A percentile compares a stretch with the other conserved stretches of the same genome.
These are phyloP conservation scores for Xylaria palmicola DNA, from an alignment of 495 filamentous ascomycete species.

Conservation along the genomic window DNA sequence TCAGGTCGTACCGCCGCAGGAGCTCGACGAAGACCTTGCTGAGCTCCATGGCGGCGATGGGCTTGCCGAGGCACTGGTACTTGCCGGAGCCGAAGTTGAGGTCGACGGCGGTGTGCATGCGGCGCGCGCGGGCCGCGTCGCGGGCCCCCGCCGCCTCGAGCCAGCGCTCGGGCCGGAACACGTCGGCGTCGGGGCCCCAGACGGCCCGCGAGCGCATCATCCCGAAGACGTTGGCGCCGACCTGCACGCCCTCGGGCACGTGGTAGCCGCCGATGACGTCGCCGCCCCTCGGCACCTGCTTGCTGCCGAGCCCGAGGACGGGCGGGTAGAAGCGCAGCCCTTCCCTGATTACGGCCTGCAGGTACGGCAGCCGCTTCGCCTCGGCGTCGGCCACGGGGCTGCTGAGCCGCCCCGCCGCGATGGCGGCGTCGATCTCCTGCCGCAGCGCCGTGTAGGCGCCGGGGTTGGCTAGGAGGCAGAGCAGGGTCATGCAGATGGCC, in stretches of 20 bases:
- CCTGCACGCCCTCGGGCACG: slow-evolving; percentile 58
- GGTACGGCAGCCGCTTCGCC: slow-evolving; percentile 42
- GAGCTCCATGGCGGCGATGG: slow-evolving; percentile 44
- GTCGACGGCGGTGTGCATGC: slow-evolving; percentile 35
- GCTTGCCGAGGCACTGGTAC: slow-evolving; percentile 40
- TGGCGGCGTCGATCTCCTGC: slow-evolving; percentile 50
- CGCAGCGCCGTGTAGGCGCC: slow-evolving; percentile 51
- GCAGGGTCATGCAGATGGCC: slow-evolving; percentile 53
- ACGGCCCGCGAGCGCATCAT: slow-evolving; percentile 33
- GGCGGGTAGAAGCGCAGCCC: slow-evolving; percentile 43
- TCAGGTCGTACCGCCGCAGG: slow-evolving; percentile 48
- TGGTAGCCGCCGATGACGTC: slow-evolving; percentile 51
- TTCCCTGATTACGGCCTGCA: slow-evolving; percentile 46
- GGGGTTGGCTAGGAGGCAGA: slow-evolving; percentile 45
- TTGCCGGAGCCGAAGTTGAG: slow-evolving; percentile 37
- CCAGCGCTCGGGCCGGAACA: slow-evolving; percentile 56
- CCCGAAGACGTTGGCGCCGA: slow-evolving; percentile 35
- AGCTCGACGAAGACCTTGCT: slow-evolving; percentile 55
- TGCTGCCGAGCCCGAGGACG: slow-evolving; percentile 43
- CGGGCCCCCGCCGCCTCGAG: slow-evolving; percentile 35
- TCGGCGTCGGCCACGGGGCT: slow-evolving; percentile 37
- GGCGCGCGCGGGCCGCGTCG: slow-evolving; percentile 21
- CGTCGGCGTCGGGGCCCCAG: slow-evolving; percentile 46
- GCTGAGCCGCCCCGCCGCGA: slow-evolving; percentile 27
- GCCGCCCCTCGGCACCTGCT: slow-evolving; percentile 48